A percentile compares a stretch with the other conserved stretches of the same genome.
Evolutionary conservation across 2,329 filamentous ascomycete genomes (phyloP).

Genomic region (Intubia oerlemansii): DNA sequence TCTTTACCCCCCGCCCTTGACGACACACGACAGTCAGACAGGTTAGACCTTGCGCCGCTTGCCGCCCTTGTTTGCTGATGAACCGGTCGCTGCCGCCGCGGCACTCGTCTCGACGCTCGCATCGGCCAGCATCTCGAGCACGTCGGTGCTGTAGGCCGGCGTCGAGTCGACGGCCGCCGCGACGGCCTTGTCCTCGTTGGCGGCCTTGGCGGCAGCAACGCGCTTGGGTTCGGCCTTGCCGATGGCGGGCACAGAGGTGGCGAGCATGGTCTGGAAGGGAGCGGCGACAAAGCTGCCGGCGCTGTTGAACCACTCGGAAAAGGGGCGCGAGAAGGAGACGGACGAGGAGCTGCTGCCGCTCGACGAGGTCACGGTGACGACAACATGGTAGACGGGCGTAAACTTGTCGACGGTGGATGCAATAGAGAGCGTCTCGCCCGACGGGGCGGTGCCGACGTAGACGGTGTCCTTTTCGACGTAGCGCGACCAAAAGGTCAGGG

Average conservation of each 20-base stretch:
- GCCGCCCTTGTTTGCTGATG: conserved; percentile 19
- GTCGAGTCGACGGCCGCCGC: conserved; percentile 17
- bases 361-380: conserved; percentile 31
- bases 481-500: conserved; percentile 69
- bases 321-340: conserved; percentile 34
- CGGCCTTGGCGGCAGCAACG: conserved; percentile 16
- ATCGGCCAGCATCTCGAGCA: conserved; percentile 27
- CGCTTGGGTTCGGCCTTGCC: conserved; percentile 43
- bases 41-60: conserved; percentile 22
- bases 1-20: no score
- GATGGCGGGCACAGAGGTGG: conserved; percentile 42
- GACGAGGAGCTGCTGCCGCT: conserved; percentile 16
- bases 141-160: conserved; percentile 16
- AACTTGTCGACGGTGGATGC: conserved; percentile 57
- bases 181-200: conserved; percentile 13
- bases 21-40: no score
- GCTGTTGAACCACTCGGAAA: conserved; percentile 57
- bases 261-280: conserved; percentile 63
- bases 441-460: conserved; percentile 49
- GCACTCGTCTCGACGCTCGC: conserved; percentile 13
- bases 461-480: conserved; percentile 62
- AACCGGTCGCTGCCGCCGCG: conserved; percentile 2
- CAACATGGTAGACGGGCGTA: conserved; percentile 59
- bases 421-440: conserved; percentile 29
- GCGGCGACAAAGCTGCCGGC: conserved; percentile 49